Conservation (phyloP, 768 basidiomycete species). For the Mycena kentingensis region DNA sequence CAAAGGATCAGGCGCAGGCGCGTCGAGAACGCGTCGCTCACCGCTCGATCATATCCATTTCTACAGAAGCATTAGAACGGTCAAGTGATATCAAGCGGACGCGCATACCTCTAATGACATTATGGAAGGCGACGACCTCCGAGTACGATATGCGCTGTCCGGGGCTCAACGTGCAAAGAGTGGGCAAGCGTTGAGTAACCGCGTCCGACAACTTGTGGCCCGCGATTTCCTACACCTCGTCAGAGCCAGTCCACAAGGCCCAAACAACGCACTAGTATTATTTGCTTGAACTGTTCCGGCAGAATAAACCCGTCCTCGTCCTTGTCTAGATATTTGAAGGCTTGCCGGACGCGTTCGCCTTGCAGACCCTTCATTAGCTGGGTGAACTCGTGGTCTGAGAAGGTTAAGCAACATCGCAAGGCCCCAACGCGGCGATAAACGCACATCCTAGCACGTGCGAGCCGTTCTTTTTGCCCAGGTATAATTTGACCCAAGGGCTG, state of each 20-base stretch:
- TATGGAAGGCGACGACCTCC: slow-evolving; percentile 96
- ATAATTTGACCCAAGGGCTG: slow-evolving; percentile 95
- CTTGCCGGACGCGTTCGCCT: slow-evolving; percentile 95
- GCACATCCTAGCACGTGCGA: slow-evolving; percentile 89
- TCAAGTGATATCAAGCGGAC: not conserved
- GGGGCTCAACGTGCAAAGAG: slow-evolving; percentile 84
- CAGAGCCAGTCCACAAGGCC: not conserved
- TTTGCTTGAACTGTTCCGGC: slow-evolving; percentile 92
- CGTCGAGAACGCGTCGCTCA: slow-evolving; percentile 31
- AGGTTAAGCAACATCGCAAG: slow-evolving; percentile 14
- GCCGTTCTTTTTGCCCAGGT: slow-evolving; percentile 91
- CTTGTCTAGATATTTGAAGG: slow-evolving; percentile 88
- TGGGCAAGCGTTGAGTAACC: slow-evolving; percentile 90
- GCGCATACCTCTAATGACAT: slow-evolving; percentile 81
- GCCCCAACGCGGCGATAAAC: slow-evolving; percentile 30
- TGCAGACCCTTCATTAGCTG: slow-evolving; percentile 99
- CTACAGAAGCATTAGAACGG: slow-evolving; percentile 37
- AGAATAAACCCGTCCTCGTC: slow-evolving; percentile 93
- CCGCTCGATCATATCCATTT: slow-evolving; percentile 98
- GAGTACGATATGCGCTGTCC: slow-evolving; percentile 93
- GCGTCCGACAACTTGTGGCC: slow-evolving; percentile 96
- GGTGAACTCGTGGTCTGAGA: slow-evolving; percentile 90
- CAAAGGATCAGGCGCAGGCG: slow-evolving; percentile 5
- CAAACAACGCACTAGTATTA: slow-evolving; percentile 75
- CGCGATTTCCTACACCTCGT: slow-evolving; percentile 73